Conservation (phyloP, 192 early-diverging fungal species). For the Coemansia sp. region DNA sequence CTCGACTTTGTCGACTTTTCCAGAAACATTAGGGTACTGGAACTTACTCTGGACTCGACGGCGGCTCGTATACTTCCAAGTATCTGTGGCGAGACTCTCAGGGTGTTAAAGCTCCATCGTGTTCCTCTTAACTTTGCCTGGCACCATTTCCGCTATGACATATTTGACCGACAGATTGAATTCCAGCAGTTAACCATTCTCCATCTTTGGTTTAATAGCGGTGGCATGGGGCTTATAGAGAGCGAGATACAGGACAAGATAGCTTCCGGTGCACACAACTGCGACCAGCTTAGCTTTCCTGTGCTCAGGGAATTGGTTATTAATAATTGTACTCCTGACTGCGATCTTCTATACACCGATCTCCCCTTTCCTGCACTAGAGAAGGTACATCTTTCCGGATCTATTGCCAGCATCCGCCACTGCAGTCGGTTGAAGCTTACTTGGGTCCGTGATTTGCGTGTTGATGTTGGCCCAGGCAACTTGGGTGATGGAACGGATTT, state of each 20-base stretch:
- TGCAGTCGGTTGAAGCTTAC: not conserved
- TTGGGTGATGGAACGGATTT: not conserved
- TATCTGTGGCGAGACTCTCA: not conserved
- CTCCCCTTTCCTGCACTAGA: too few species aligned
- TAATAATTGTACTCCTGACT: not conserved
- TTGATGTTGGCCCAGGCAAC: too few species aligned
- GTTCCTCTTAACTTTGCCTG: not conserved
- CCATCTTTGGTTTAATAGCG: too few species aligned
- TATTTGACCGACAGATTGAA: not conserved
- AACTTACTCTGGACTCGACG: not conserved
- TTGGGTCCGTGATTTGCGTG: too few species aligned
- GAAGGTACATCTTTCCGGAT: not conserved
- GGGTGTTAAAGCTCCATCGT: not conserved
- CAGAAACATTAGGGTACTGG: not conserved
- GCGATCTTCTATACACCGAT: not conserved
- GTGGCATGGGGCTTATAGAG: not conserved
- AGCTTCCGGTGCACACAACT: not conserved
- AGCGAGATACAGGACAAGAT: not conserved
- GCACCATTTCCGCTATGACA: conserved; percentile 3
- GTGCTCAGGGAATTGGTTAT: not conserved
- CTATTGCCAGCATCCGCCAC: not conserved
- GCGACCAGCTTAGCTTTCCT: conserved; percentile 3
- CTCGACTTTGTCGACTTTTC: not conserved
- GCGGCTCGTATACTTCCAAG: not conserved
- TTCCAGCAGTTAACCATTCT: not conserved